Conservation (phyloP, 2,329 filamentous ascomycete species). For the Ophiocordyceps sinensis region DNA sequence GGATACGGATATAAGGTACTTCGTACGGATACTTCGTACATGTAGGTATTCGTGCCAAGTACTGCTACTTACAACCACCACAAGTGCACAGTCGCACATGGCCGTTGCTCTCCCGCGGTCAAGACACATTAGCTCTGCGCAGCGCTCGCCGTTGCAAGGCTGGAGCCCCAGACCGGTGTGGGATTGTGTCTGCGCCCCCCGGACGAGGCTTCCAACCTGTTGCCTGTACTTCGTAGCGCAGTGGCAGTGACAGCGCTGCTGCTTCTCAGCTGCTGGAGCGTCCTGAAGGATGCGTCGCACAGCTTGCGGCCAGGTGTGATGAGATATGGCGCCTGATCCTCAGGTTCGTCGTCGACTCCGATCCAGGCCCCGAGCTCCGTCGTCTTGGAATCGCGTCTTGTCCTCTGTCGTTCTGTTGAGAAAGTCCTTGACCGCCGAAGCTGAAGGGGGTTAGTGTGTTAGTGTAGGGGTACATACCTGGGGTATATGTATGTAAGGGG, state of each 20-base stretch:
- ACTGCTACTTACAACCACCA: no score
- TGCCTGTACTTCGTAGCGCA: no score
- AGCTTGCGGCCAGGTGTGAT: neutral
- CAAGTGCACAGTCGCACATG: neutral
- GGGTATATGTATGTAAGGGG: no score
- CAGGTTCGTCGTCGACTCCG: neutral
- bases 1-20: no score
- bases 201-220: neutral
- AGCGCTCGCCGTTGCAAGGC: neutral
- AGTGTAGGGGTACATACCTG: no score
- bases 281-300: neutral
- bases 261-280: neutral
- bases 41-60: no score
- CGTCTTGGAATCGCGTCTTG: no score
- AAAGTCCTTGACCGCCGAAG: no score
- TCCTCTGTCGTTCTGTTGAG: no score
- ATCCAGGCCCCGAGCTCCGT: neutral
- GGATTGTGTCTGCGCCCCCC: neutral
- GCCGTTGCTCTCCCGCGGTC: neutral
- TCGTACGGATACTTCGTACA: no score
- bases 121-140: neutral
- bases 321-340: neutral
- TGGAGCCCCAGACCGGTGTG: constrained; percentile 1
- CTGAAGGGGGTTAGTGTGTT: no score
- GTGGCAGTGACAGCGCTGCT: neutral